Evolutionary conservation across 768 basidiomycete species (phyloP).

Genomic region (Termitomyces sp.): DNA sequence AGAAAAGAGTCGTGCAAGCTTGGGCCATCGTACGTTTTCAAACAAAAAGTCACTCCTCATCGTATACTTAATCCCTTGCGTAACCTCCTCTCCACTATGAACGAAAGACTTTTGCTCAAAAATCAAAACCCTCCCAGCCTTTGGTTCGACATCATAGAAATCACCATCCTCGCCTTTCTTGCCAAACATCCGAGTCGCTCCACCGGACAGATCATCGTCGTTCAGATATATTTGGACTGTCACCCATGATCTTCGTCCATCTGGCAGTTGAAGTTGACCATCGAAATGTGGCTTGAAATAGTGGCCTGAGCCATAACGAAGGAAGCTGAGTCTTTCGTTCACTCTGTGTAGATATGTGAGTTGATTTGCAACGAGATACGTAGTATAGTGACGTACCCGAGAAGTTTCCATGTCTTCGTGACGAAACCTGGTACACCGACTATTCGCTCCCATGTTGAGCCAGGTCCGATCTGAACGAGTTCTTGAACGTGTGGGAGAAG

Average conservation of each 20-base stretch:
- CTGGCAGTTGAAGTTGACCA: slow-evolving; percentile 30
- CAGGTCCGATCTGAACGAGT: slow-evolving; percentile 25
- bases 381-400: slow-evolving; percentile 20
- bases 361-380: not conserved
- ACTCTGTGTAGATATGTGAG: slow-evolving; percentile 25
- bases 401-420: slow-evolving; percentile 30
- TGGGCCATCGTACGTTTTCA: not conserved
- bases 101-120: slow-evolving; percentile 39
- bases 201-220: slow-evolving; percentile 32
- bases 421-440: slow-evolving; percentile 25
- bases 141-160: slow-evolving; percentile 38
- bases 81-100: slow-evolving; percentile 42
- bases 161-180: slow-evolving; percentile 15
- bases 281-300: slow-evolving; percentile 41
- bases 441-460: slow-evolving; percentile 27
- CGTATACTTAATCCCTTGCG: slow-evolving; percentile 35
- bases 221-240: slow-evolving; percentile 47
- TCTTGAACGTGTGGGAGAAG: slow-evolving; percentile 30
- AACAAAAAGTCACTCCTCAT: slow-evolving; percentile 42
- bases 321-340: slow-evolving; percentile 42
- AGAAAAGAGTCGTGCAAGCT: not conserved
- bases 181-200: slow-evolving; percentile 38
- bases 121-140: slow-evolving; percentile 39
- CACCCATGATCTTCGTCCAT: slow-evolving; percentile 33
- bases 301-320: slow-evolving; percentile 40